Evolutionary conservation across 116 monocot species (phyloP).

Genomic region (Papilionanthe hybrid): DNA sequence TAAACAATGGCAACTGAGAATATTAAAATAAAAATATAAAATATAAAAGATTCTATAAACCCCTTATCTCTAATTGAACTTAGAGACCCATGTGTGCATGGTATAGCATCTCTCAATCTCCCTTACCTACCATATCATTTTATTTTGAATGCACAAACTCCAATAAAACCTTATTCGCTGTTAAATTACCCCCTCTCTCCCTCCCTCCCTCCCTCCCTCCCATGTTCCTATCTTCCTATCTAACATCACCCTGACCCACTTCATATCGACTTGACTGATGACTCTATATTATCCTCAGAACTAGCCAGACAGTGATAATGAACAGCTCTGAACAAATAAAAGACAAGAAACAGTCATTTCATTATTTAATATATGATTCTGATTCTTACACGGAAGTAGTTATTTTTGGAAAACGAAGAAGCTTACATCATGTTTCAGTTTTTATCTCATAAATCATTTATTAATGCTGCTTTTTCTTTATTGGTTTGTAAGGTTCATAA

Average conservation of each 20-base stretch:
- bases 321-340: not conserved
- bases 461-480: not conserved
- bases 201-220: too few species aligned
- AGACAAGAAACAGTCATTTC: conserved; percentile 3
- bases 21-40: not conserved
- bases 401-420: not conserved
- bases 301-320: not conserved
- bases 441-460: not conserved
- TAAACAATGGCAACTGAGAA: not conserved
- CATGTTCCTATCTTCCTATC: not conserved
- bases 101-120: not conserved
- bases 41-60: not conserved
- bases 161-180: not conserved
- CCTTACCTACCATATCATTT: not conserved
- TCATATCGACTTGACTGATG: too few species aligned
- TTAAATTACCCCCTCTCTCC: not conserved
- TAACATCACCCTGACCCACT: not conserved
- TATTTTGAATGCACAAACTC: conserved; percentile 1
- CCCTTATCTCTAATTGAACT: not conserved
- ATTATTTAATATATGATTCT: not conserved
- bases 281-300: not conserved
- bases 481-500: not conserved
- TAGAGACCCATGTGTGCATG: not conserved
- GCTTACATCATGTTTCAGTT: not conserved
- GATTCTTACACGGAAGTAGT: not conserved